phyloP scores from a whole-genome alignment of 2,329 filamentous ascomycete species.

The Tolypocladium ovalisporum region DNA sequence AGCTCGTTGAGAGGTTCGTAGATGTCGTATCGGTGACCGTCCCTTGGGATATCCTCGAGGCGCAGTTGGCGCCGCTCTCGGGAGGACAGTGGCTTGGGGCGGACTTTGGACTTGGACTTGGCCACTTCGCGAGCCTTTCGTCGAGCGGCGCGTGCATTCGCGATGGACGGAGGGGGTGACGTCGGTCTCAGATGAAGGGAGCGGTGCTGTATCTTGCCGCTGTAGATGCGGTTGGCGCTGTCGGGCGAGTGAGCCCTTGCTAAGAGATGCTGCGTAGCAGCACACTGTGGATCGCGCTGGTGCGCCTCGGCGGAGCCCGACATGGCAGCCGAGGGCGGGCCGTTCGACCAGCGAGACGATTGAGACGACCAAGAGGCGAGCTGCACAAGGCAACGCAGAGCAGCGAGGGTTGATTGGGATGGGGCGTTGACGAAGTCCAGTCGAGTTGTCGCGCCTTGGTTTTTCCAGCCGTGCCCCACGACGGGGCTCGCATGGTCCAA shows the following conservation, averaged over 20 bases:
- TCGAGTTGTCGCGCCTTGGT: background rate
- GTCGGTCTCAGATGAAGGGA: conserved; percentile 69
- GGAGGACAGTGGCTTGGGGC: conserved; percentile 63
- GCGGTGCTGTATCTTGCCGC: conserved; percentile 73
- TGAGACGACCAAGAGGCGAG: background rate
- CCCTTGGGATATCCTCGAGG: conserved; percentile 63
- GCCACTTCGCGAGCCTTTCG: conserved; percentile 34
- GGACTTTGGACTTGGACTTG: conserved; percentile 37
- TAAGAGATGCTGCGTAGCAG: conserved; percentile 54
- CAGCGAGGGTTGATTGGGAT: background rate
- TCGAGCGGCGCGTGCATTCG: conserved; percentile 46
- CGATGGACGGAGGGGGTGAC: conserved; percentile 48
- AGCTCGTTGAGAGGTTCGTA: conserved; percentile 68
- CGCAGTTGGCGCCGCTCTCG: conserved; percentile 63
- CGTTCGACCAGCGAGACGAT: background rate
- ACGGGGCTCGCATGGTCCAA: background rate
- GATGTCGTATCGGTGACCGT: conserved; percentile 52
- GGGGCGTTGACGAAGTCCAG: too few species aligned
- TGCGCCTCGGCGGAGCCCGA: conserved; percentile 12
- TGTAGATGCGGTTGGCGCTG: conserved; percentile 59
- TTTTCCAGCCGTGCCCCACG: background rate
- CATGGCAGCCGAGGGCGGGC: conserved; percentile 14
- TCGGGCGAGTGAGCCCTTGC: conserved; percentile 68
- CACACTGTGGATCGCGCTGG: too few species aligned
- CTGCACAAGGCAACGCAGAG: background rate